Evolutionary conservation across 1,139 yeast species (phyloP).

Genomic region (Suhomyces chickasaworum): DNA sequence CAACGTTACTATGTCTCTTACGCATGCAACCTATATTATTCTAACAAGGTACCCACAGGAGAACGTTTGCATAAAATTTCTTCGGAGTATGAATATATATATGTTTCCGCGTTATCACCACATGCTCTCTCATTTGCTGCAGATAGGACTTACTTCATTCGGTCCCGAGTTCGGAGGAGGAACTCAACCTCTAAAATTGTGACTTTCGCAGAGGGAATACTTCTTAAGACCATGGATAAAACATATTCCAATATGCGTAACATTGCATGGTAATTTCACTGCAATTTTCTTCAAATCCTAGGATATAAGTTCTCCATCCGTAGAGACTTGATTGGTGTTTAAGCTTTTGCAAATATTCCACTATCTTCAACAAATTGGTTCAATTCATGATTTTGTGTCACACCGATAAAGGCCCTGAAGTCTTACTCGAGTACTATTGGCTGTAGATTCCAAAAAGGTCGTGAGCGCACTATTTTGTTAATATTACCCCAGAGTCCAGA

Average conservation of each 20-base stretch:
- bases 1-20: no score
- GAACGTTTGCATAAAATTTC: no score
- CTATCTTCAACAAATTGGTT: background rate
- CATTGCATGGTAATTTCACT: no score
- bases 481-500: background rate
- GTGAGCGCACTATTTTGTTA: conserved; percentile 2
- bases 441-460: conserved; percentile 9
- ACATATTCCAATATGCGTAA: no score
- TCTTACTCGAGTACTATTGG: conserved; percentile 6
- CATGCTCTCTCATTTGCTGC: background rate
- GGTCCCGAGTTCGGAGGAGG: conserved; percentile 2
- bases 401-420: conserved; percentile 15
- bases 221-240: no score
- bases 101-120: background rate
- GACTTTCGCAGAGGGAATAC: no score
- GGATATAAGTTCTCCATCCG: no score
- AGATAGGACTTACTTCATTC: background rate
- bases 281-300: no score
- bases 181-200: no score
- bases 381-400: conserved; percentile 9
- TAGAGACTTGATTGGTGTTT: no score
- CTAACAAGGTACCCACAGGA: no score
- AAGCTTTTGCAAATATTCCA: background rate
- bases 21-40: no score
- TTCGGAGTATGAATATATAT: background rate